phyloP scores from a whole-genome alignment of 257 asterid species.

The Prunella vulgaris region DNA sequence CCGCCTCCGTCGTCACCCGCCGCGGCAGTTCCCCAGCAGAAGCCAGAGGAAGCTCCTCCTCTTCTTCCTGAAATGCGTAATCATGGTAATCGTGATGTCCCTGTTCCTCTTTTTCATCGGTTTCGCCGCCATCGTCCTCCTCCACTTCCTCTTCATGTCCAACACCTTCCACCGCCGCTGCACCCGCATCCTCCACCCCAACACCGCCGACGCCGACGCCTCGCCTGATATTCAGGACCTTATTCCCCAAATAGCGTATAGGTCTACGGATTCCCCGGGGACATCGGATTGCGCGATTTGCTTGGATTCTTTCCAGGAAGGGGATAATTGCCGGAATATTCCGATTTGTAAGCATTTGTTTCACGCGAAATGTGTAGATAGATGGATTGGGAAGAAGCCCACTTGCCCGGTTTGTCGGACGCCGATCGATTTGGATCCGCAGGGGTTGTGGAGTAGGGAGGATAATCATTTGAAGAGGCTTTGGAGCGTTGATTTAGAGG shows the following conservation, averaged over 20 bases:
- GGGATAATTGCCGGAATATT: conserved; percentile 52
- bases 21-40: conserved; percentile 29
- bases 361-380: conserved; percentile 67
- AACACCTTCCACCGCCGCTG: conserved; percentile 53
- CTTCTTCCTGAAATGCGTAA: conserved; percentile 59
- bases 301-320: conserved; percentile 61
- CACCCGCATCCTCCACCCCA: conserved; percentile 32
- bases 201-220: not conserved
- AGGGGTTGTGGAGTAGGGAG: conserved; percentile 21
- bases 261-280: conserved; percentile 25
- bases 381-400: conserved; percentile 63
- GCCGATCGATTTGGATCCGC: conserved; percentile 43
- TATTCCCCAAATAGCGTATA: conserved; percentile 37
- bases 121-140: conserved; percentile 72
- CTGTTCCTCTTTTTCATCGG: conserved; percentile 83
- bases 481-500: conserved; percentile 46
- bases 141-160: conserved; percentile 66
- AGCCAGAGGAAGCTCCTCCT: conserved; percentile 45
- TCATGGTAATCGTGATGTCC: conserved; percentile 57
- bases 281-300: conserved; percentile 72
- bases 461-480: conserved; percentile 62
- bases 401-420: conserved; percentile 84
- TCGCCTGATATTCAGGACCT: conserved; percentile 12
- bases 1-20: conserved; percentile 26
- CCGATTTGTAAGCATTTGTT: conserved; percentile 71